phyloP scores from a whole-genome alignment of 1,284 basidiomycete genomes.

The Boletus hoseneyae region DNA sequence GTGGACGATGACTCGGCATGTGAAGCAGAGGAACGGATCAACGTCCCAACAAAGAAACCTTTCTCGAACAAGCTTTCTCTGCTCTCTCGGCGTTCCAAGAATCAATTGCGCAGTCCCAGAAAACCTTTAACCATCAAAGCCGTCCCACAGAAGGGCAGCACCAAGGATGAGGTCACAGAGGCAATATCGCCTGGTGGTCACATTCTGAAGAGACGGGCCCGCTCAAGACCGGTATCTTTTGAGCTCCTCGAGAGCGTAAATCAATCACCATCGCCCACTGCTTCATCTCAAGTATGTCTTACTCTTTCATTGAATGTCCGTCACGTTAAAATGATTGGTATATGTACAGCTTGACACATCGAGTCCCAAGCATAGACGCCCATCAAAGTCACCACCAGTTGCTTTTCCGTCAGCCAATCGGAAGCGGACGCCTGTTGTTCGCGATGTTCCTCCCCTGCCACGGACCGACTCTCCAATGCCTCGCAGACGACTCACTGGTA shows the following conservation, averaged over 20 bases:
- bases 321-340: slow-evolving; percentile 5
- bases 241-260: slow-evolving; percentile 55
- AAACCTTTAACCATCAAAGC: slow-evolving; percentile 28
- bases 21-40: slow-evolving; percentile 42
- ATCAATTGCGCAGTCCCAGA: slow-evolving; percentile 24
- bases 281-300: slow-evolving; percentile 41
- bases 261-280: slow-evolving; percentile 37
- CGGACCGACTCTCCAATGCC: slow-evolving; percentile 44
- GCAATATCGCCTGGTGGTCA: slow-evolving; percentile 71
- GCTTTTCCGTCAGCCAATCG: slow-evolving; percentile 34
- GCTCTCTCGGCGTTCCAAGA: slow-evolving; percentile 27
- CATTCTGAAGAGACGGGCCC: slow-evolving; percentile 65
- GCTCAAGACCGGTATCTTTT: slow-evolving; percentile 62
- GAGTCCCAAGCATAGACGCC: slow-evolving; percentile 15
- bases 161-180: slow-evolving; percentile 54
- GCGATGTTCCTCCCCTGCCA: slow-evolving; percentile 30
- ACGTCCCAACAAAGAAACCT: slow-evolving; percentile 26
- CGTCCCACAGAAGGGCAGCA: slow-evolving; percentile 38
- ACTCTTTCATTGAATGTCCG: background rate
- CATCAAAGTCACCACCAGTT: slow-evolving; percentile 24
- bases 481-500: slow-evolving; percentile 43
- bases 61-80: slow-evolving; percentile 26
- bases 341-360: slow-evolving; percentile 19
- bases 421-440: slow-evolving; percentile 18
- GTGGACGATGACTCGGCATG: slow-evolving; percentile 48